These are phyloP conservation scores for Populus deltoides DNA, from an alignment of 345 rosid genomes.

Conservation along the genomic window DNA sequence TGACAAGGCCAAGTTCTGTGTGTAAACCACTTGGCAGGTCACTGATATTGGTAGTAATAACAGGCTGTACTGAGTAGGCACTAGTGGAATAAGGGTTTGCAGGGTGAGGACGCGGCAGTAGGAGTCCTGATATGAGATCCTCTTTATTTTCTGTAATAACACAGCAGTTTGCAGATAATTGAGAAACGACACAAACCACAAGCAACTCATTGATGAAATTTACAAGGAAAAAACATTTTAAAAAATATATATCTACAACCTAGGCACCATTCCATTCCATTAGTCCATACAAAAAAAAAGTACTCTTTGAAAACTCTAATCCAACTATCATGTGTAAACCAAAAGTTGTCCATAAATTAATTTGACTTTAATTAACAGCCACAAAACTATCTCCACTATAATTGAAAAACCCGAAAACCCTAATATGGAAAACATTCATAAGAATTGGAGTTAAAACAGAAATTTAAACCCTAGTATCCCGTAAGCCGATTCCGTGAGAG, in stretches of 20 bases:
- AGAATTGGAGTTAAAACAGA: neutral
- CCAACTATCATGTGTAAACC: neutral
- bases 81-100: constrained; percentile 35
- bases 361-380: too few species aligned
- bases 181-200: neutral
- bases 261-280: neutral
- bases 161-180: neutral
- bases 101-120: constrained; percentile 43
- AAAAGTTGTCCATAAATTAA: neutral
- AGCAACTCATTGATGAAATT: too few species aligned
- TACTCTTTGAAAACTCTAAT: neutral
- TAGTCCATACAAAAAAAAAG: too few species aligned
- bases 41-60: constrained; percentile 28
- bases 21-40: constrained; percentile 22
- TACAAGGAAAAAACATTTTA: neutral
- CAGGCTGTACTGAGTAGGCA: constrained; percentile 32
- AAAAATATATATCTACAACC: neutral
- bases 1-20: constrained; percentile 17
- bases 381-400: too few species aligned
- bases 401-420: neutral
- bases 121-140: constrained; percentile 64
- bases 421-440: neutral
- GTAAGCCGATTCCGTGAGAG: neutral
- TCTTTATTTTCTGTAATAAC: constrained; percentile 59
- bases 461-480: neutral